Percentiles rank a stretch among this genome's conserved stretches.
Conservation (phyloP, 192 early-diverging fungal genomes). For the Helicostylum pulchrum region DNA sequence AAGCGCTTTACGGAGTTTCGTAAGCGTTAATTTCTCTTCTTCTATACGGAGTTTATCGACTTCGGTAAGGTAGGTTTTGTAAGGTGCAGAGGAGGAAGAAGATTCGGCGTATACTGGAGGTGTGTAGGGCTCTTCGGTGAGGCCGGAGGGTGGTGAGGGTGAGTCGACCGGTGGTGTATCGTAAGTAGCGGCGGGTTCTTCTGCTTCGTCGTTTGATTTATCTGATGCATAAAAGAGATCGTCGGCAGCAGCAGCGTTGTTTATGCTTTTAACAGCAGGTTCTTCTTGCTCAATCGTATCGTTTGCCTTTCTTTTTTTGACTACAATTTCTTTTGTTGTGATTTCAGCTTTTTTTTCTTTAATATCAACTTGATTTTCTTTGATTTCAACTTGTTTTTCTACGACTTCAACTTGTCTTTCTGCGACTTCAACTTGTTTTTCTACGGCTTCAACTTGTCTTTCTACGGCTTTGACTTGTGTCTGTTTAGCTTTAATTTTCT, state of each 20-base stretch:
- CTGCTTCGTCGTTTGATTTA: background rate
- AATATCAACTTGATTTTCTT: background rate
- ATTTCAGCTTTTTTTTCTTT: background rate
- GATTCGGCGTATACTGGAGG: background rate
- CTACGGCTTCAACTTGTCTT: background rate
- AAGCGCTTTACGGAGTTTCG: conserved; percentile 14
- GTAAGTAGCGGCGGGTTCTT: background rate
- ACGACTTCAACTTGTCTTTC: too few species aligned
- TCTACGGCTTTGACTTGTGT: background rate
- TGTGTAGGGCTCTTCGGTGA: background rate
- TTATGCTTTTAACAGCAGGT: too few species aligned
- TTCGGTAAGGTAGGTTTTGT: conserved; percentile 3
- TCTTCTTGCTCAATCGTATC: too few species aligned
- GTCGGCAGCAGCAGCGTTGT: too few species aligned
- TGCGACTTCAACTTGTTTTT: background rate
- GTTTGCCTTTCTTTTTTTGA: too few species aligned
- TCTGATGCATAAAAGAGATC: background rate
- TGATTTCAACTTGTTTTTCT: too few species aligned
- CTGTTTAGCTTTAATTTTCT: background rate
- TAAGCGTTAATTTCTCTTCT: conserved; percentile 11
- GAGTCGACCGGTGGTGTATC: background rate
- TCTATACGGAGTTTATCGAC: conserved; percentile 9
- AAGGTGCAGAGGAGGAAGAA: background rate
- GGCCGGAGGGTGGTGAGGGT: background rate
- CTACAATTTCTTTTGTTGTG: background rate